These are phyloP conservation scores for Wallacemonas sp. DNA, from an alignment of 208 protist species.

Conservation along the genomic window DNA sequence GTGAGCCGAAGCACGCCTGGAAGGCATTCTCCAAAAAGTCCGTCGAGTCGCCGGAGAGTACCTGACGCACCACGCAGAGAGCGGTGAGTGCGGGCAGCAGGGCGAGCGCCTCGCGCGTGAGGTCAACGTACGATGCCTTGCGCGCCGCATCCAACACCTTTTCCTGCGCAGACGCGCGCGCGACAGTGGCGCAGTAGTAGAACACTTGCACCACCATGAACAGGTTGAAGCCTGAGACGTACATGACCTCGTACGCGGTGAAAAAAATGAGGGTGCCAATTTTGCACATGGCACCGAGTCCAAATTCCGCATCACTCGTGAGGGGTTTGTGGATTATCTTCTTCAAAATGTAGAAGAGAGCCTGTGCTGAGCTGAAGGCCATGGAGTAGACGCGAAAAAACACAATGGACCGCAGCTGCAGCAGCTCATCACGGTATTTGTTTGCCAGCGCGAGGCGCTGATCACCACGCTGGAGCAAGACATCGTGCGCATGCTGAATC, in stretches of 20 bases:
- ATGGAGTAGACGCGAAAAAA: conserved; percentile 83
- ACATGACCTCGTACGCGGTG: conserved; percentile 56
- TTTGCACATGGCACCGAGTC: conserved; percentile 35
- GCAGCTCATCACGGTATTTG: conserved; percentile 59
- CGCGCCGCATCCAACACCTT: conserved; percentile 26
- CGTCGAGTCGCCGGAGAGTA: neutral
- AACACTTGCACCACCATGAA: conserved; percentile 62
- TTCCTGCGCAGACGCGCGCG: conserved; percentile 50
- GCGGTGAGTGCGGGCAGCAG: conserved; percentile 38
- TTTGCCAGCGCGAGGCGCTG: conserved; percentile 59
- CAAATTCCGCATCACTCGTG: conserved; percentile 11
- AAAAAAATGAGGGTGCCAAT: conserved; percentile 60
- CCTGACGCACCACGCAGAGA: conserved; percentile 17
- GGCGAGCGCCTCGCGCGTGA: conserved; percentile 43
- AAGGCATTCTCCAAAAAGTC: conserved; percentile 42
- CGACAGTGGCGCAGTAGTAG: conserved; percentile 47
- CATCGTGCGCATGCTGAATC: conserved; percentile 79
- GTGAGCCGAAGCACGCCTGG: conserved; percentile 45
- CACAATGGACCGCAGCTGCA: conserved; percentile 66
- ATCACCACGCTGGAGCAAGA: conserved; percentile 65
- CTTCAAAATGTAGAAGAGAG: conserved; percentile 41
- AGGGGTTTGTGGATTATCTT: conserved; percentile 6
- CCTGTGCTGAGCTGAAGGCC: conserved; percentile 56
- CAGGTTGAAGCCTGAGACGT: conserved; percentile 58
- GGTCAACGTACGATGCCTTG: conserved; percentile 67